These are phyloP conservation scores for Hanseniaspora hatyaiensis DNA, from an alignment of 805 yeast genomes.

Conservation along the genomic window DNA sequence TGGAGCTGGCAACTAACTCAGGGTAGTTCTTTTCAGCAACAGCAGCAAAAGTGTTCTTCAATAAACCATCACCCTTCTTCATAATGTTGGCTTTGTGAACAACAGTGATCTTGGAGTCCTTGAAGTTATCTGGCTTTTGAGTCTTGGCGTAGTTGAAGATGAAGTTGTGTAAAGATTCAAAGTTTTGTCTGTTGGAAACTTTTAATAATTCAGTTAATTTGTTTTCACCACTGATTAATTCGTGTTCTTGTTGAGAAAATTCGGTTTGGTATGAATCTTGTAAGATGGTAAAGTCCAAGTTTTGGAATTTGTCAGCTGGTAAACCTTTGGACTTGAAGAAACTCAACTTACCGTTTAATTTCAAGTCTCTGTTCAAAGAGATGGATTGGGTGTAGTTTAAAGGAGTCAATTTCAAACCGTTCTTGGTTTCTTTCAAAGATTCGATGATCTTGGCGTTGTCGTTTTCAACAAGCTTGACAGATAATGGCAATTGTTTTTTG, in stretches of 20 bases:
- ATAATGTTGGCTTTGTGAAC: slow-evolving; percentile 98
- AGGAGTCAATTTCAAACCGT: slow-evolving; percentile 58
- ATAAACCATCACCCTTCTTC: slow-evolving; percentile 97
- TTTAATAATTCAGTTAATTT: slow-evolving; percentile 37
- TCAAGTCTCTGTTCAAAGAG: slow-evolving; percentile 90
- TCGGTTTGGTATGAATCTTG: slow-evolving; percentile 99
- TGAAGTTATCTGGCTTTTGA: slow-evolving; percentile 30
- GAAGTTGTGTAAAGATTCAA: slow-evolving; percentile 94
- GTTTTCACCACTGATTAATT: slow-evolving; percentile 92
- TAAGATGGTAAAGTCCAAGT: slow-evolving; percentile 84
- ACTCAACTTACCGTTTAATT: slow-evolving; percentile 90
- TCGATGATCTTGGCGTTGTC: slow-evolving; percentile 75
- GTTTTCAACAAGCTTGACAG: slow-evolving; percentile 84
- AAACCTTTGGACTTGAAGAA: slow-evolving; percentile 89
- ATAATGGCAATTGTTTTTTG: slow-evolving; percentile 14
- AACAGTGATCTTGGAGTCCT: slow-evolving; percentile 81
- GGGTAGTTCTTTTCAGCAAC: slow-evolving; percentile 80
- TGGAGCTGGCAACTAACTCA: slow-evolving; percentile 47
- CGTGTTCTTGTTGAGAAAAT: slow-evolving; percentile 96
- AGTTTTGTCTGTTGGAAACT: slow-evolving; percentile 85
- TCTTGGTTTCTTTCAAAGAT: slow-evolving; percentile 88
- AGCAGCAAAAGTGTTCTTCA: slow-evolving; percentile 84
- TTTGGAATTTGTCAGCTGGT: slow-evolving; percentile 76
- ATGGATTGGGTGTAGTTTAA: slow-evolving; percentile 38
- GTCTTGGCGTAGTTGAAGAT: slow-evolving; percentile 80